Base-by-base conservation (phyloP, 140 eudicot genomes). In the Anethum foeniculum region DNA sequence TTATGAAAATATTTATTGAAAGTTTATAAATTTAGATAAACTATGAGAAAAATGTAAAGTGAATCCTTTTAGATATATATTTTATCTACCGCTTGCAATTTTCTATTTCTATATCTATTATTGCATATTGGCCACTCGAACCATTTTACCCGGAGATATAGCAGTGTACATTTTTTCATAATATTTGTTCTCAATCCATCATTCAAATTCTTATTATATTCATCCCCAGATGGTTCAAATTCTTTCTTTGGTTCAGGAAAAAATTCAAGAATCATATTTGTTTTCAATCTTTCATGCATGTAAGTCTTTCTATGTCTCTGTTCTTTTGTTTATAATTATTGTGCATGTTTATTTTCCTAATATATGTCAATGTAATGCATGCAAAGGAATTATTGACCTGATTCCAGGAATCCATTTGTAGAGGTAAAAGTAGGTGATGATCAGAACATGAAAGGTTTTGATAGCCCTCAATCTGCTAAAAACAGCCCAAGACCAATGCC, bases 351-450 rank as follows among this genome's bases (percentile, higher is more conserved):
- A 23, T 23, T 56, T 23, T 21, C 3, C 12, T 65, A 19, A 12
- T 30, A 28, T 52, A 30, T 14, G 49, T 77, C 32, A 9, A 51
- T 34, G 3, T 39, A 52, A 10, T 6, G n/a, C n/a, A 91, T 92
- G 94, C 86, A 90, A 34, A 82, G 82, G 47, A 84, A 82, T 79
- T 86, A 88, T 30, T 65, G 82, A 34, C 81, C 81, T 27, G 68
- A 87, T 38, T 85, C 90, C 41, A 85, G 84, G 79, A 85, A 87
- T 30, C 82, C 90, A 7, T 85, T 75, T 11, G 84, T 87, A 13
- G 96, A 85, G 85, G 60, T 93, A 80, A 80, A 90, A 58, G 75
- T 77, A 60, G 83, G 80, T 80, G 80, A 86, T 80, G 81, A 67
- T 75, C 28, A 72, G 30, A 72, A 72, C 49, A 72, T 36, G 46